Percentiles rank a stretch among this genome's conserved stretches.
Conservation (phyloP, 345 rosid species). For the Aethionema arabicum region DNA sequence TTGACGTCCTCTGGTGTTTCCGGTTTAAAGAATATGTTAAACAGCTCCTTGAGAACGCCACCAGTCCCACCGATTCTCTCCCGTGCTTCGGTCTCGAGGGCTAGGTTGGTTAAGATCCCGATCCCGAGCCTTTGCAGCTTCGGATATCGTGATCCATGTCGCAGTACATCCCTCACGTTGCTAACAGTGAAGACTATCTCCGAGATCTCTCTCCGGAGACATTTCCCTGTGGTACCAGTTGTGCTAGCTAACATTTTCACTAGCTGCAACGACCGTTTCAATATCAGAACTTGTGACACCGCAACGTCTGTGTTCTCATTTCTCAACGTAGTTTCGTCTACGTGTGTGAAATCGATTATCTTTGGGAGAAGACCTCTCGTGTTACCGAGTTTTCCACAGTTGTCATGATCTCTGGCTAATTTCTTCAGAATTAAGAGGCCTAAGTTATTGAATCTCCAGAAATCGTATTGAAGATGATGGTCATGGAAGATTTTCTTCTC, state of each 20-base stretch:
- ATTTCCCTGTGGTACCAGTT: conserved; percentile 67
- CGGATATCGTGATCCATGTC: conserved; percentile 65
- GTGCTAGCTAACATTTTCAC: conserved; percentile 83
- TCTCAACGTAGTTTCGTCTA: conserved; percentile 49
- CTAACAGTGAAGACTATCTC: conserved; percentile 88
- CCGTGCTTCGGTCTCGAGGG: conserved; percentile 64
- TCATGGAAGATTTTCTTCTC: conserved; percentile 52
- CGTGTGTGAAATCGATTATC: conserved; percentile 74
- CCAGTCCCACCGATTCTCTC: conserved; percentile 89
- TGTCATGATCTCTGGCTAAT: conserved; percentile 83
- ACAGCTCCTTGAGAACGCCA: conserved; percentile 70
- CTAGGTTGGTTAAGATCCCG: conserved; percentile 69
- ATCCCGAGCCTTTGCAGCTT: conserved; percentile 69
- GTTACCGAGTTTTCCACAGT: conserved; percentile 92
- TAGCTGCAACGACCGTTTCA: conserved; percentile 74
- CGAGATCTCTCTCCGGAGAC: conserved; percentile 75
- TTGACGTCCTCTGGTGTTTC: conserved; percentile 29
- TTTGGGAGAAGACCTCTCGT: conserved; percentile 86
- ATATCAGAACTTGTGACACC: conserved; percentile 55
- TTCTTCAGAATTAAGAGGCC: conserved; percentile 83
- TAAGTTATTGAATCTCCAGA: conserved; percentile 75
- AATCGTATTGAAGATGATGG: conserved; percentile 58
- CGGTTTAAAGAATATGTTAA: conserved; percentile 65
- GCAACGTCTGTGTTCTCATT: conserved; percentile 44
- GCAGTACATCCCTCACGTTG: conserved; percentile 70